Percentiles rank a stretch among this genome's conserved stretches.
These are phyloP conservation scores for Phytophthora podocarpi DNA, from an alignment of 352 stramenopile species.

Conservation along the genomic window DNA sequence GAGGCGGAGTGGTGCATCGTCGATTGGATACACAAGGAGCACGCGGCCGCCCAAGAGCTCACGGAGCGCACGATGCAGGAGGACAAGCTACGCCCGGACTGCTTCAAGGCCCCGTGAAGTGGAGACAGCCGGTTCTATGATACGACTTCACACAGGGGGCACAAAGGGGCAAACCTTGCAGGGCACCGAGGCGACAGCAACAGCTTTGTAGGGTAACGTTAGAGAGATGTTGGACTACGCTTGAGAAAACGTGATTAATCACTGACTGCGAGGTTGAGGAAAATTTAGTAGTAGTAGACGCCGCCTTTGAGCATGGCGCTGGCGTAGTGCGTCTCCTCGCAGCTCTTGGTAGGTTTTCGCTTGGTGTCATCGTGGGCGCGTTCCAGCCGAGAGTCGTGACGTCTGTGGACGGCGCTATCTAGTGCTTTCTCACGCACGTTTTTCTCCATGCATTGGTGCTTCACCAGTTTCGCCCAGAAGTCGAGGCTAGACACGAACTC, in stretches of 20 bases:
- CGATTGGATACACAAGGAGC: constrained; percentile 16
- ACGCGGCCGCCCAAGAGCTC: constrained; percentile 13
- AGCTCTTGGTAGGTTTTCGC: constrained; percentile 65
- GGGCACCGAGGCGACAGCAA: background rate
- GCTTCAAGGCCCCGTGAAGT: constrained; percentile 32
- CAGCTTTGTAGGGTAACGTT: constrained; percentile 13
- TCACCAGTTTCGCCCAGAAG: constrained; percentile 50
- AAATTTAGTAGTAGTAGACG: constrained; percentile 73
- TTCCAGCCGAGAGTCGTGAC: constrained; percentile 59
- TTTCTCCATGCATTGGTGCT: constrained; percentile 61
- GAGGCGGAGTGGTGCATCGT: constrained; percentile 14
- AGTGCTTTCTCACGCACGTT: constrained; percentile 51
- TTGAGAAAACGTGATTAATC: background rate
- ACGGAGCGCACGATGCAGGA: constrained; percentile 23
- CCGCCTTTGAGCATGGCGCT: constrained; percentile 78
- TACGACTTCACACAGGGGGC: constrained; percentile 14
- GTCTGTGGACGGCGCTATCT: constrained; percentile 56
- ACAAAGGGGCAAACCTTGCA: background rate
- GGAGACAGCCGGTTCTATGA: constrained; percentile 25
- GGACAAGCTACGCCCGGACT: constrained; percentile 21
- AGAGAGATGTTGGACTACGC: background rate
- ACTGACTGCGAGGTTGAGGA: background rate
- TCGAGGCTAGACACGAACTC: constrained; percentile 70
- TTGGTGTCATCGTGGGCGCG: constrained; percentile 48
- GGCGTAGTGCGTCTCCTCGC: constrained; percentile 68